These are phyloP conservation scores for Papilionanthe hybrid DNA, from an alignment of 116 monocot genomes.

Conservation along the genomic window DNA sequence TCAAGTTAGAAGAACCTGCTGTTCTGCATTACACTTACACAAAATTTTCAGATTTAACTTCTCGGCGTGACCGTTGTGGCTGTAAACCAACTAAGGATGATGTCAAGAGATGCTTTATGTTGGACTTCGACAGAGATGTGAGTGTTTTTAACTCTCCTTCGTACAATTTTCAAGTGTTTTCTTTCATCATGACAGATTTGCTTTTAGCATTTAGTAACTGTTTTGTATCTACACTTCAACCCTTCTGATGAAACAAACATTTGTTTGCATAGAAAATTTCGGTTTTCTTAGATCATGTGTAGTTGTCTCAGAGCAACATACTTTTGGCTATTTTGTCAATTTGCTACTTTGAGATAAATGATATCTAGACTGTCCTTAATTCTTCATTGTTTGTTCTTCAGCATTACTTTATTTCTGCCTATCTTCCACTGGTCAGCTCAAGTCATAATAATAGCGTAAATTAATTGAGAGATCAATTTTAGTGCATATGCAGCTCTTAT, in stretches of 20 bases:
- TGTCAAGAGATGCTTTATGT: constrained; percentile 96
- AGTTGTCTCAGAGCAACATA: neutral
- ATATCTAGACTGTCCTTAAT: neutral
- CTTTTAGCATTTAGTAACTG: neutral
- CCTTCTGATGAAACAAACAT: neutral
- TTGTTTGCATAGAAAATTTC: neutral
- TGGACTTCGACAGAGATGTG: constrained; percentile 94
- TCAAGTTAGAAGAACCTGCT: constrained; percentile 93
- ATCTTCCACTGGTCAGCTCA: neutral
- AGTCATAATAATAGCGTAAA: too few species aligned
- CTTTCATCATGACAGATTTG: neutral
- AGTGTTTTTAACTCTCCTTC: constrained; percentile 15
- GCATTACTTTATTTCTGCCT: neutral
- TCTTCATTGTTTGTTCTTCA: neutral
- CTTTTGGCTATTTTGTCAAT: neutral
- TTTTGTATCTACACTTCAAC: constrained; percentile 1
- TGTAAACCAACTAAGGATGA: constrained; percentile 98
- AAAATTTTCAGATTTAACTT: constrained; percentile 94
- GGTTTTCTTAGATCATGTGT: neutral
- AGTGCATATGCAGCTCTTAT: too few species aligned
- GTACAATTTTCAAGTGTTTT: neutral
- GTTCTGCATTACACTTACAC: constrained; percentile 92
- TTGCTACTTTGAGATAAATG: constrained; percentile 2
- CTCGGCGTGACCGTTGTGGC: constrained; percentile 91
- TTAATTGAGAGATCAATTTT: too few species aligned